phyloP scores from a whole-genome alignment of 768 basidiomycete species.

The Scleroderma bovista region DNA sequence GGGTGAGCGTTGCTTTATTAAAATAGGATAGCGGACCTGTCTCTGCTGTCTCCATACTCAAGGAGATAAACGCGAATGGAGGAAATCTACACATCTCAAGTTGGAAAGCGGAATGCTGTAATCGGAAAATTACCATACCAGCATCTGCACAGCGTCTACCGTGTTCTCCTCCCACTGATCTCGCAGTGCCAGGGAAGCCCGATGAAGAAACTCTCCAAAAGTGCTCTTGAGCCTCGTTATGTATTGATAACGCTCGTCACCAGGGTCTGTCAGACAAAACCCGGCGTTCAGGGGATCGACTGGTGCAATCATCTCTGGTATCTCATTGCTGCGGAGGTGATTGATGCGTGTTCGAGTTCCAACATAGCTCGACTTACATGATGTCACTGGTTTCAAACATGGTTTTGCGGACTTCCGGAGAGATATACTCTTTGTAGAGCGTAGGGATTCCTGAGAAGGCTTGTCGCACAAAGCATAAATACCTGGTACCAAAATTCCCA shows the following conservation, averaged over 20 bases:
- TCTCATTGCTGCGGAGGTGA: constrained; percentile 53
- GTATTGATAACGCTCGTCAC: constrained; percentile 69
- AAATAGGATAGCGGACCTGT: constrained; percentile 31
- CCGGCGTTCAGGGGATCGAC: constrained; percentile 57
- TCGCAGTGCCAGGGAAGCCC: constrained; percentile 60
- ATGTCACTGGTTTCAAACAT: constrained; percentile 56
- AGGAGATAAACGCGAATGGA: constrained; percentile 69
- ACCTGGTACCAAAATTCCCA: constrained; percentile 26
- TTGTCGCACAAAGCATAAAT: constrained; percentile 66
- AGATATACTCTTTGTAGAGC: constrained; percentile 51
- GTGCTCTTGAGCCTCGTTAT: constrained; percentile 51
- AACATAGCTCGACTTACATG: constrained; percentile 42
- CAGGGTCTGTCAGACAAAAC: constrained; percentile 66
- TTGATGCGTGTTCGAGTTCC: not conserved
- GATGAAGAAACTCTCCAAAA: constrained; percentile 64
- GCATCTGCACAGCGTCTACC: constrained; percentile 69
- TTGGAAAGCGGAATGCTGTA: constrained; percentile 59
- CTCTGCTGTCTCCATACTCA: constrained; percentile 69
- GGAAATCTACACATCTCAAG: constrained; percentile 51
- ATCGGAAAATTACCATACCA: constrained; percentile 60
- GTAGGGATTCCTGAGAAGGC: constrained; percentile 75
- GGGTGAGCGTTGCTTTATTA: not conserved
- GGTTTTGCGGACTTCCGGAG: constrained; percentile 41
- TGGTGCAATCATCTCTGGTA: constrained; percentile 72
- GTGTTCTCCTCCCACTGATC: constrained; percentile 70